Percentiles rank a stretch among this genome's conserved stretches.
These are phyloP conservation scores for Kandelia obovata DNA, from an alignment of 345 rosid genomes.

Conservation along the genomic window DNA sequence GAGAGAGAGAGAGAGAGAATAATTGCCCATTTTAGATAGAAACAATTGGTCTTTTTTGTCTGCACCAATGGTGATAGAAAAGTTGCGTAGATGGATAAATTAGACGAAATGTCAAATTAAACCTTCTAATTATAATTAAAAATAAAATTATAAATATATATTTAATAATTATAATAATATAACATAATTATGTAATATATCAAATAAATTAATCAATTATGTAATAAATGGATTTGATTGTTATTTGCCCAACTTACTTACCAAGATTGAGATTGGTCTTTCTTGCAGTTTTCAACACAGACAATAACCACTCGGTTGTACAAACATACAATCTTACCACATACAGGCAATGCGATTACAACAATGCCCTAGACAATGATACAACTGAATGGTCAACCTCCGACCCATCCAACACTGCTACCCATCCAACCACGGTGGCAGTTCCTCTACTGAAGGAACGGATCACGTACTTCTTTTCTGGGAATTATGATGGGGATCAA, in stretches of 20 bases:
- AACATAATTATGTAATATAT: no score
- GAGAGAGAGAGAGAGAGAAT: no score
- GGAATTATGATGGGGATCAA: slow-evolving; percentile 86
- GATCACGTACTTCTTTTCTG: slow-evolving; percentile 67
- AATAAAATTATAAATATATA: no score
- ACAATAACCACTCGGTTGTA: slow-evolving; percentile 80
- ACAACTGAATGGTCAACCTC: slow-evolving; percentile 64
- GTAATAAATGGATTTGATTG: background rate
- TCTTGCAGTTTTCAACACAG: slow-evolving; percentile 76
- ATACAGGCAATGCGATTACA: slow-evolving; percentile 64
- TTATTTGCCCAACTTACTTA: background rate
- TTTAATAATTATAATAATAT: no score
- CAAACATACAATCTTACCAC: slow-evolving; percentile 78
- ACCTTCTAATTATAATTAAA: no score
- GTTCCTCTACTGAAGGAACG: slow-evolving; percentile 83
- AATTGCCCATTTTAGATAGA: no score
- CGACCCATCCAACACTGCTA: slow-evolving; percentile 68
- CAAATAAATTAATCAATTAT: no score
- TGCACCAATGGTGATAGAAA: no score
- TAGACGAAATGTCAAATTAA: no score
- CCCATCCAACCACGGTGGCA: slow-evolving; percentile 45
- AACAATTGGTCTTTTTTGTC: no score
- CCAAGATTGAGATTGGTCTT: no score
- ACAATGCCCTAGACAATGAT: slow-evolving; percentile 43
- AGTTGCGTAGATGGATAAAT: no score